A percentile compares a stretch with the other conserved stretches of the same genome.
These are phyloP conservation scores for Calonectria ilicicola DNA, from an alignment of 2,329 filamentous ascomycete species.

Conservation along the genomic window DNA sequence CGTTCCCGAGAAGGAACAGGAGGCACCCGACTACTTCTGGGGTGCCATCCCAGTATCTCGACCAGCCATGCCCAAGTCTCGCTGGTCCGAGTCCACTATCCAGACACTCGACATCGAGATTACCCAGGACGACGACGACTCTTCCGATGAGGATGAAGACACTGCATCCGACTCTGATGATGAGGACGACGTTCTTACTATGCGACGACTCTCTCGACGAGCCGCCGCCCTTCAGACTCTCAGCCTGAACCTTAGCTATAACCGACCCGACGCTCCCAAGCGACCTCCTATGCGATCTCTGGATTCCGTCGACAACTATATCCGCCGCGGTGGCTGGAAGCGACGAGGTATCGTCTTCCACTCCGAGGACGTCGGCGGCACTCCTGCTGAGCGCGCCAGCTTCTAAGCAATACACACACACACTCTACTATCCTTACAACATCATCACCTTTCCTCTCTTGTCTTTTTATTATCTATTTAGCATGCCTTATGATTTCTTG, in stretches of 20 bases:
- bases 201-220: constrained; percentile 38
- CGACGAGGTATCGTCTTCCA: constrained; percentile 56
- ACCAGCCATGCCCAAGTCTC: constrained; percentile 50
- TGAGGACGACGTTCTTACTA: constrained; percentile 39
- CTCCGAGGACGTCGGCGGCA: constrained; percentile 45
- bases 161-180: constrained; percentile 38
- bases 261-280: constrained; percentile 43
- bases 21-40: constrained; percentile 51
- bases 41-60: constrained; percentile 42
- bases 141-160: constrained; percentile 36
- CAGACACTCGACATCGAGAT: constrained; percentile 40
- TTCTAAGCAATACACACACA: constrained; percentile 29
- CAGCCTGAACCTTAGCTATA: constrained; percentile 52
- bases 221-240: constrained; percentile 38
- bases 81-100: constrained; percentile 59
- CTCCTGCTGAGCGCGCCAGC: constrained; percentile 37
- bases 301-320: constrained; percentile 55
- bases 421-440: background rate
- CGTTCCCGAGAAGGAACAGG: constrained; percentile 36
- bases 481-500: constrained; percentile 37
- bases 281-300: constrained; percentile 53
- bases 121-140: constrained; percentile 37
- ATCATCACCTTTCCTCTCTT: background rate
- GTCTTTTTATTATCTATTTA: background rate
- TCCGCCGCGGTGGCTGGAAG: constrained; percentile 59